phyloP scores from a whole-genome alignment of 23 red algal species.

The Porphyridium purpureum region DNA sequence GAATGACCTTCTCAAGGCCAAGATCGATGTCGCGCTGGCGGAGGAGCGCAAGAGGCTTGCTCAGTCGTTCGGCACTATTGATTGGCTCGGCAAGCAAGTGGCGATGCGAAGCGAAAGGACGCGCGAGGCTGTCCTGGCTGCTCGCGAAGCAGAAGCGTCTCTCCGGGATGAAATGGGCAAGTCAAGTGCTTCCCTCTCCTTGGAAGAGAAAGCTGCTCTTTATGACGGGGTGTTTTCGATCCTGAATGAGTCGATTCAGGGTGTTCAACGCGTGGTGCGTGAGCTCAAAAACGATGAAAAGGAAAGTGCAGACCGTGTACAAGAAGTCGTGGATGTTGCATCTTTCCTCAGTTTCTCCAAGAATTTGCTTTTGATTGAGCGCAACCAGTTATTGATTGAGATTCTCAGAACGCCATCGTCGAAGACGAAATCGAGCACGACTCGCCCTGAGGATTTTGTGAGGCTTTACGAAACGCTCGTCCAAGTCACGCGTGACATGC shows the following conservation, averaged over 20 bases:
- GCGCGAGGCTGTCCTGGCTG: slow-evolving; percentile 31
- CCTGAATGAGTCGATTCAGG: slow-evolving; percentile 25
- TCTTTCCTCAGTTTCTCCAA: slow-evolving; percentile 17
- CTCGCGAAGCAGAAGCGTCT: slow-evolving; percentile 7
- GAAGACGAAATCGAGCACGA: too few relatives aligned
- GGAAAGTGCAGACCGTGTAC: slow-evolving; percentile 12
- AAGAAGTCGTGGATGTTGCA: slow-evolving; percentile 14
- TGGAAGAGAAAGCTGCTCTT: too few relatives aligned
- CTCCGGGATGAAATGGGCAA: slow-evolving; percentile 7
- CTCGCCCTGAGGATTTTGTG: slow-evolving; percentile 42
- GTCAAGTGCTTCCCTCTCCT: too few relatives aligned
- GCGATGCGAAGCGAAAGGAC: slow-evolving; percentile 24
- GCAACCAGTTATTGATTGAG: slow-evolving; percentile 25
- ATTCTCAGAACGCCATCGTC: too few relatives aligned
- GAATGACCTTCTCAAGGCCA: slow-evolving; percentile 9
- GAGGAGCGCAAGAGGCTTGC: slow-evolving; percentile 14
- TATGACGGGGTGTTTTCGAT: slow-evolving; percentile 29
- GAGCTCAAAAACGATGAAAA: slow-evolving; percentile 14
- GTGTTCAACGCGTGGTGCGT: slow-evolving; percentile 11
- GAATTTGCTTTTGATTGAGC: slow-evolving; percentile 13
- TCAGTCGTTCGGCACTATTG: slow-evolving; percentile 12
- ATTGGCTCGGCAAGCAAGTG: slow-evolving; percentile 33
- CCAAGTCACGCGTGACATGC: slow-evolving; percentile 18
- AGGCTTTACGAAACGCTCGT: slow-evolving; percentile 37
- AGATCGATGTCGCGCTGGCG: slow-evolving; percentile 18